Evolutionary conservation across 139 green algal species (phyloP).

Genomic region (Chlamydomonas schloesseri): DNA sequence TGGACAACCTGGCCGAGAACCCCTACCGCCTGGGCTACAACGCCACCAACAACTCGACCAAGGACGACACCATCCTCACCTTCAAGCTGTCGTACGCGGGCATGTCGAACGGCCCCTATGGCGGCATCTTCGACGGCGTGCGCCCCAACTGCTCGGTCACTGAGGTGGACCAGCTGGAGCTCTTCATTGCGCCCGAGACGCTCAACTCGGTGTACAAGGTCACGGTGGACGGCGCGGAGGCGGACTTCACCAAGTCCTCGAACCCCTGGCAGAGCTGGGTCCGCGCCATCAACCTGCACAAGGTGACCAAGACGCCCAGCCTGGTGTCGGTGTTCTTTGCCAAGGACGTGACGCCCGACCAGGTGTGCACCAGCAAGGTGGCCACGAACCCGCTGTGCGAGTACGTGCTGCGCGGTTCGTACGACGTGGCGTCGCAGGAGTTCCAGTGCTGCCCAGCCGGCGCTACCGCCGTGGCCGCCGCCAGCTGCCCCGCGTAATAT

Average conservation of each 20-base stretch:
- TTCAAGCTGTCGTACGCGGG: constrained; percentile 32
- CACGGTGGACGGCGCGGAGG: constrained; percentile 8
- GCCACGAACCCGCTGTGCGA: constrained; percentile 27
- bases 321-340: neutral
- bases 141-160: constrained; percentile 38
- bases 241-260: neutral
- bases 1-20: constrained; percentile 44
- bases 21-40: constrained; percentile 30
- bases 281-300: constrained; percentile 41
- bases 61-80: neutral
- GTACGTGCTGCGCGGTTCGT: constrained; percentile 40
- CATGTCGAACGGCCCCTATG: neutral
- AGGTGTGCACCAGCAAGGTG: constrained; percentile 36
- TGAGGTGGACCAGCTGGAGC: constrained; percentile 38
- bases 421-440: constrained; percentile 13
- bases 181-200: neutral
- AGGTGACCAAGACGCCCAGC: neutral
- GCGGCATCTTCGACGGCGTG: neutral
- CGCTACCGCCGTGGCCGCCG: neutral
- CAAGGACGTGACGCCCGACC: neutral
- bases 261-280: constrained; percentile 25
- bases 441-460: constrained; percentile 42
- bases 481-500: constrained; percentile 8
- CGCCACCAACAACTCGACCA: neutral
- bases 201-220: constrained; percentile 12